Conservation (phyloP, 2,329 filamentous ascomycete species). For the Colletotrichum ledebouriae region DNA sequence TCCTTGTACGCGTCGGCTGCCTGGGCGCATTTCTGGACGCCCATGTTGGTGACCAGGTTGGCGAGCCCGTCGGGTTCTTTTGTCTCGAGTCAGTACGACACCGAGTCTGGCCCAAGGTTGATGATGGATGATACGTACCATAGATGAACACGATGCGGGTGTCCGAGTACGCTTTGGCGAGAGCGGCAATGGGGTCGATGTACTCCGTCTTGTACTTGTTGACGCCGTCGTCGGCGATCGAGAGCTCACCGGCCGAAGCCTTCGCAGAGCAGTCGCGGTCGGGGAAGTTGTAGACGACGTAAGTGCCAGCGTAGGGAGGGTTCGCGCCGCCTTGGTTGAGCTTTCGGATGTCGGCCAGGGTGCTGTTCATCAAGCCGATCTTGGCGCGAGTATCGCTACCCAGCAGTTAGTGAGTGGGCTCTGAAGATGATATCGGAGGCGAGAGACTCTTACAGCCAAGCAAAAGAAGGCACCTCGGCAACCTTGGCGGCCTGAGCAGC, state of each 20-base stretch:
- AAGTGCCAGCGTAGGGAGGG: constrained; percentile 47
- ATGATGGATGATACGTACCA: constrained; percentile 41
- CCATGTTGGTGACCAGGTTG: constrained; percentile 54
- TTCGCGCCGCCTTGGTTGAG: constrained; percentile 41
- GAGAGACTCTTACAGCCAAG: constrained; percentile 46
- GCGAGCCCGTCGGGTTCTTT: constrained; percentile 51
- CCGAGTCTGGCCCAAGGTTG: constrained; percentile 42
- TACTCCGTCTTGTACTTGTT: constrained; percentile 50
- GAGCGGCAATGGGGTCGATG: constrained; percentile 48
- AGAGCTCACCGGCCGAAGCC: constrained; percentile 53
- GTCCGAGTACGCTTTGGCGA: constrained; percentile 41
- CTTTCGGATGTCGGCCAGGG: constrained; percentile 48
- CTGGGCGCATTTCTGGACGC: constrained; percentile 48
- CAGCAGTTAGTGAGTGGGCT: not conserved
- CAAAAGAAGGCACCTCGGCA: constrained; percentile 50
- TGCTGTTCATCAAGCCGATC: constrained; percentile 49
- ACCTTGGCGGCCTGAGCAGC: constrained; percentile 53
- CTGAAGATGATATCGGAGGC: not conserved
- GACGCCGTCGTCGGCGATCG: constrained; percentile 48
- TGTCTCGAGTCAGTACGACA: constrained; percentile 42
- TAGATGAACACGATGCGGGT: constrained; percentile 39
- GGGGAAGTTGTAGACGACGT: constrained; percentile 55
- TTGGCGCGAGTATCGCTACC: constrained; percentile 51
- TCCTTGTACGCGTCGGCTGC: constrained; percentile 49
- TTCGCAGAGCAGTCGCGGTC: constrained; percentile 55